Conservation (phyloP, 352 stramenopile genomes). For the Phytophthora ramorum region DNA sequence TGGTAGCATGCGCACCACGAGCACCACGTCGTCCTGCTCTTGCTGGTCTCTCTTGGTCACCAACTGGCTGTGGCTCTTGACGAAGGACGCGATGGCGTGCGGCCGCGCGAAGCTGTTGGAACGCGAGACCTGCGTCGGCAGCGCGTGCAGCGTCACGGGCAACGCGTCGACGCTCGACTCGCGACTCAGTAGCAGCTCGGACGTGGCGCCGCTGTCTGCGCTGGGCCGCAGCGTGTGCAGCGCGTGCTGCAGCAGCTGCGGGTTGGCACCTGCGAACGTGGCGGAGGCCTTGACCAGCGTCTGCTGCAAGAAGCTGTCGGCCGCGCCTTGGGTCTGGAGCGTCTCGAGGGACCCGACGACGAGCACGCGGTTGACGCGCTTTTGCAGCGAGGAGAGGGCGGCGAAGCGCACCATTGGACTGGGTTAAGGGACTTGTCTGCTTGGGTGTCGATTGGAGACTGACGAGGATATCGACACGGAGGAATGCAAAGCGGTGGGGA, state of each 20-base stretch:
- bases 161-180: conserved; percentile 36
- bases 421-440: neutral
- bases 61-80: conserved; percentile 56
- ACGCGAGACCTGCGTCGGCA: conserved; percentile 70
- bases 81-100: conserved; percentile 74
- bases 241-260: conserved; percentile 60
- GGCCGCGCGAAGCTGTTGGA: conserved; percentile 77
- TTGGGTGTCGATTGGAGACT: neutral
- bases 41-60: conserved; percentile 24
- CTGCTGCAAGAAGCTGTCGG: conserved; percentile 47
- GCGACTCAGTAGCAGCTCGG: conserved; percentile 51
- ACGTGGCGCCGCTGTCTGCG: conserved; percentile 53
- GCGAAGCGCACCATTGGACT: conserved; percentile 56
- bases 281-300: conserved; percentile 36
- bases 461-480: neutral
- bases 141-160: conserved; percentile 59
- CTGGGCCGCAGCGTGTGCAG: conserved; percentile 46
- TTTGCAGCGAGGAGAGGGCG: conserved; percentile 23
- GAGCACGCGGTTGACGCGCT: conserved; percentile 61
- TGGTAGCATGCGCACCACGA: conserved; percentile 67
- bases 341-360: conserved; percentile 59
- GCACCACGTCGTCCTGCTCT: conserved; percentile 41
- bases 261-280: conserved; percentile 42
- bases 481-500: neutral
- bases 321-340: conserved; percentile 40